Percentiles rank a stretch among this genome's conserved stretches.
Conservation (phyloP, 768 basidiomycete species). For the Boletus patriciae region DNA sequence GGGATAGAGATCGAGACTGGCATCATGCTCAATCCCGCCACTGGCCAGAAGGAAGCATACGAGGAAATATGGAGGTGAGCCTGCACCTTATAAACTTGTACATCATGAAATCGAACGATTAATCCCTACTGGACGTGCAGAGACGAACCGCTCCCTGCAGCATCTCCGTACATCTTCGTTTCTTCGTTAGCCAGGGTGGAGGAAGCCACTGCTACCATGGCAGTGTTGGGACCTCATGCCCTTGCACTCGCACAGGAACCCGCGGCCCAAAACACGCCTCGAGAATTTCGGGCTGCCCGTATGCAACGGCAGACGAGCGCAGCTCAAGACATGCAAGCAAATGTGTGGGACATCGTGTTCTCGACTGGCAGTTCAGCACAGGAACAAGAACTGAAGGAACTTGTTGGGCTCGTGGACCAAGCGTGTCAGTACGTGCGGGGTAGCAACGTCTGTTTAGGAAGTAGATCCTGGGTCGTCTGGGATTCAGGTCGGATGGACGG, state of each 20-base stretch:
- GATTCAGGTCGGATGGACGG: slow-evolving; percentile 9
- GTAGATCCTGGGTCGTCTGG: slow-evolving; percentile 24
- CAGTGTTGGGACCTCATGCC: slow-evolving; percentile 25
- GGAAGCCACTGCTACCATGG: slow-evolving; percentile 22
- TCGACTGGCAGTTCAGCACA: slow-evolving; percentile 15
- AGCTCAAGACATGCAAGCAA: background rate
- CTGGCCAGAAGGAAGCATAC: slow-evolving; percentile 17
- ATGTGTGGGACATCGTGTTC: slow-evolving; percentile 12
- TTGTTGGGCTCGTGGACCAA: slow-evolving; percentile 7
- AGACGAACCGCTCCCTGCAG: slow-evolving; percentile 17
- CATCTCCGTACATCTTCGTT: slow-evolving; percentile 22
- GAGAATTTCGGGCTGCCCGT: slow-evolving; percentile 19
- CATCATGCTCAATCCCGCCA: slow-evolving; percentile 23
- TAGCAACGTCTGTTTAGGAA: slow-evolving; percentile 6
- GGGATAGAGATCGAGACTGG: slow-evolving; percentile 27
- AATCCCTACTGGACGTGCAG: slow-evolving; percentile 4
- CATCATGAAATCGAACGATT: background rate
- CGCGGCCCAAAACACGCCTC: background rate
- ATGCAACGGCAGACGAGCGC: slow-evolving; percentile 2
- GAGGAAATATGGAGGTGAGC: slow-evolving; percentile 27
- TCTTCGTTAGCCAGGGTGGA: slow-evolving; percentile 15
- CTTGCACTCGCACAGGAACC: slow-evolving; percentile 22
- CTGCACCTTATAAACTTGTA: background rate
- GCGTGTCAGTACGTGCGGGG: background rate
- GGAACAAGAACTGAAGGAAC: slow-evolving; percentile 16